These are phyloP conservation scores for Nakaseomyces bracarensis DNA, from an alignment of 1,139 yeast species.

Conservation along the genomic window DNA sequence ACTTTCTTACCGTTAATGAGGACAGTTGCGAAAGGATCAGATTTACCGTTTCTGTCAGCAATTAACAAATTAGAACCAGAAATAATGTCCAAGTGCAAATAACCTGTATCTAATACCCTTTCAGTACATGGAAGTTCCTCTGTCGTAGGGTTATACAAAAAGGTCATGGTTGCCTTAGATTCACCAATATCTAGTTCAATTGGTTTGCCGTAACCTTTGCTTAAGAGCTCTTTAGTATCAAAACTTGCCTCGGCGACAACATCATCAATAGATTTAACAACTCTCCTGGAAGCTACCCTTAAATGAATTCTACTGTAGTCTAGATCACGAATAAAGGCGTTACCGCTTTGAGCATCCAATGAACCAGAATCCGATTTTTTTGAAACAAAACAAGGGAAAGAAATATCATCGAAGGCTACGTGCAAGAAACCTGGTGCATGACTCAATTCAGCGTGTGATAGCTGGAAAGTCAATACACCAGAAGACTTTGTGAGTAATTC, in stretches of 20 bases:
- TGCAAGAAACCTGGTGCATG: constrained; percentile 47
- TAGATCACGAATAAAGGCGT: constrained; percentile 60
- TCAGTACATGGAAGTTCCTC: constrained; percentile 49
- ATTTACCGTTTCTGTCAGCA: constrained; percentile 64
- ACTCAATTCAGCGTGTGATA: constrained; percentile 42
- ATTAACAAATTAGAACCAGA: constrained; percentile 47
- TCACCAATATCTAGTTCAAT: constrained; percentile 40
- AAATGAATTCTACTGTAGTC: constrained; percentile 49
- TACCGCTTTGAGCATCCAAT: constrained; percentile 39
- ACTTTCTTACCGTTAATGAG: constrained; percentile 47
- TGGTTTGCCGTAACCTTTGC: constrained; percentile 42
- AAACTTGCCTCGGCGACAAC: constrained; percentile 43
- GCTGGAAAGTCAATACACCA: constrained; percentile 51
- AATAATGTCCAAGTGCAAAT: constrained; percentile 46
- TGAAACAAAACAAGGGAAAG: constrained; percentile 50
- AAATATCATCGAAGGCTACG: constrained; percentile 54
- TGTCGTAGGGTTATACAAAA: constrained; percentile 55
- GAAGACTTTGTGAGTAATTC: constrained; percentile 48
- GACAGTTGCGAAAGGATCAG: constrained; percentile 58
- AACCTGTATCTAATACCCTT: constrained; percentile 60
- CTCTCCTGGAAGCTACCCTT: constrained; percentile 46
- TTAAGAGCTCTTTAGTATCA: constrained; percentile 46
- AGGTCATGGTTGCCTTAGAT: constrained; percentile 39
- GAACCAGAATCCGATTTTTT: constrained; percentile 33
- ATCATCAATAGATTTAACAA: constrained; percentile 42